Base-by-base conservation (phyloP, 176 grass and related monocot species). In the Triticum timopheevii region DNA sequence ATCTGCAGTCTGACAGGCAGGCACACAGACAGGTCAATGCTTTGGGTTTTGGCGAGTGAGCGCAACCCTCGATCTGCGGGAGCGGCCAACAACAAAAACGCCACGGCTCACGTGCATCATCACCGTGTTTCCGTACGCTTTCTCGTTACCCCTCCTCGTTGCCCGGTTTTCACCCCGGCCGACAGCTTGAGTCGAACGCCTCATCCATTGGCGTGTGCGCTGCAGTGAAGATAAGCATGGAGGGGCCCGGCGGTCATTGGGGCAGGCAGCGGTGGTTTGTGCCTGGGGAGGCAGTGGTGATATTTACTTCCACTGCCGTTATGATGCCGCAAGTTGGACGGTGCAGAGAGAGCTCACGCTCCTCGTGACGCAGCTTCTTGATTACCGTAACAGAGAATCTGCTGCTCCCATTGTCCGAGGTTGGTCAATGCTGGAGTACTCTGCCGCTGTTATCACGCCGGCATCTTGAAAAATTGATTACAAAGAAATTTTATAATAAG, bases 1-100 rank as follows among this genome's bases (percentile, higher is more conserved):
- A 79, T 73, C 73, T 65, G 54, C 64, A 70, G 9, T 16, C 73
- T 87, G 85, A 75, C 85, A 68, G 5, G 3, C 20, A 22, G 13
- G 8, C 66, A 25, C 1, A 1, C 58, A 74, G 80, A 38, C 75
- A 75, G 76, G 85, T 87, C 89, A 83, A 83, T 79, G 84, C 88
- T 12, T 86, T 70, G 79, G 79, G 31, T 86, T 86, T 65, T 20
- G 58, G 82, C 24, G 66, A 71, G 73, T 8, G 52, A 42, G 61
- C 10, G 79, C 61, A 22, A 1, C 65, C 35, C 62, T 4, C 50
- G 7, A 61, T 22, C 49, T 25, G 76, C 42, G 58, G 56, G 38
- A 52, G 65, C 81, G 9, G 2, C 66, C 82, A 33, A 11, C 54
- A 10, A 12, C 15, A 79, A 31, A 34, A 23, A 59, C 56, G 19